Conservation (phyloP, 305 asterid genomes). For the Plantago coronopus region DNA sequence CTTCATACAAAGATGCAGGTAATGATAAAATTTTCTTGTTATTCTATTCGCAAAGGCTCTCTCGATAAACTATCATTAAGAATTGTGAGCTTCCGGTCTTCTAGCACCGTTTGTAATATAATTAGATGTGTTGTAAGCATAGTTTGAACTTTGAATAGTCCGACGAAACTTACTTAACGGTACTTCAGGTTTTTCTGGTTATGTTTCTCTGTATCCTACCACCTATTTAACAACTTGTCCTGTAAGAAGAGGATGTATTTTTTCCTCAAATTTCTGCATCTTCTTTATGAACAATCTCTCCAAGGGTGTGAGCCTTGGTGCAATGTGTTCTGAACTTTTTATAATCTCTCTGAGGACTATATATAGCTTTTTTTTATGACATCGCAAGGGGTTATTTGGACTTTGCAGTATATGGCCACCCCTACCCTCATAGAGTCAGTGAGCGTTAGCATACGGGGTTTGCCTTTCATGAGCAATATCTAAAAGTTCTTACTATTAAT, state of each 20-base stretch:
- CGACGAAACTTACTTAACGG: not conserved
- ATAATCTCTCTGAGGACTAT: too few species aligned
- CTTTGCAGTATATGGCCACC: too few species aligned
- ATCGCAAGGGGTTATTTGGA: too few species aligned
- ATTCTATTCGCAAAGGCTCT: conserved; percentile 8
- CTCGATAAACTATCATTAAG: conserved; percentile 5
- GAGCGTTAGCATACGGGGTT: too few species aligned
- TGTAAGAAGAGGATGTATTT: conserved; percentile 6
- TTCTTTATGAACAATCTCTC: conserved; percentile 5
- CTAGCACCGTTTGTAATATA: not conserved
- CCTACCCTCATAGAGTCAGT: too few species aligned
- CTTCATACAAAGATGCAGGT: conserved; percentile 84
- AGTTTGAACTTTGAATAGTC: not conserved
- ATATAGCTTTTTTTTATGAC: too few species aligned
- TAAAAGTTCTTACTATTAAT: conserved; percentile 18
- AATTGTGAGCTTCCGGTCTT: conserved; percentile 6
- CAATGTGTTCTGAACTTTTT: too few species aligned
- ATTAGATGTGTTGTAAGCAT: conserved; percentile 4
- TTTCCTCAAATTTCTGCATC: not conserved
- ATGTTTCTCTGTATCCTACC: conserved; percentile 9
- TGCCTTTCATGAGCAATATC: not conserved
- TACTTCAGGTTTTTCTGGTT: conserved; percentile 4
- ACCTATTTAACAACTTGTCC: conserved; percentile 7
- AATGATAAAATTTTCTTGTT: conserved; percentile 20
- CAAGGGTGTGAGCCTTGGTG: too few species aligned